Conservation (phyloP, 2,329 filamentous ascomycete species). For the Monosporascus sp. region DNA sequence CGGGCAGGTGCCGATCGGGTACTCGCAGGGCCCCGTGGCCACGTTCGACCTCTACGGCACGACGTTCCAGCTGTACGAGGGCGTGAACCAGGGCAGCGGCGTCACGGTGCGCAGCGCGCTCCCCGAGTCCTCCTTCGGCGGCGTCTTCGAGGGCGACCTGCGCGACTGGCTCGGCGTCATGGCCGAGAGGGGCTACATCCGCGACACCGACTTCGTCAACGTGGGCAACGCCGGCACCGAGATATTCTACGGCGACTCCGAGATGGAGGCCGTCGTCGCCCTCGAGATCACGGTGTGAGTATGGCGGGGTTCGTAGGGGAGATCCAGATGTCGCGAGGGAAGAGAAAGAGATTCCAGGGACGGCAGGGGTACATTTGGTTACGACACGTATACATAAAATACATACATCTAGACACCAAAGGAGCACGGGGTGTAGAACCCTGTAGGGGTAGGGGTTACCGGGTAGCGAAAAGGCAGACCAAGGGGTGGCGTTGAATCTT, state of each 20-base stretch:
- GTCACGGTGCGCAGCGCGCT: slow-evolving; percentile 16
- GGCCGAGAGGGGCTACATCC: slow-evolving; percentile 12
- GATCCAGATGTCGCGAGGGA: too few relatives aligned
- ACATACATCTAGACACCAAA: too few relatives aligned
- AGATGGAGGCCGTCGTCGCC: neutral
- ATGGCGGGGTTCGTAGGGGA: neutral
- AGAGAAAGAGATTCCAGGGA: too few relatives aligned
- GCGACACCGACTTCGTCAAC: slow-evolving; percentile 12
- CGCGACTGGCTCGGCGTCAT: slow-evolving; percentile 16
- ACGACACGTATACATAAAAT: too few relatives aligned
- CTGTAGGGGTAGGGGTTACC: too few relatives aligned
- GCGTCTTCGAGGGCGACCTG: slow-evolving; percentile 15
- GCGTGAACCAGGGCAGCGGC: slow-evolving; percentile 14
- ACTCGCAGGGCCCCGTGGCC: slow-evolving; percentile 11
- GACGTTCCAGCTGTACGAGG: slow-evolving; percentile 17
- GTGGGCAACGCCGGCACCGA: slow-evolving; percentile 17
- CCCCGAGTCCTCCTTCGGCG: slow-evolving; percentile 8
- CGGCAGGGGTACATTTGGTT: too few relatives aligned
- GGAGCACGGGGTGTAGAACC: too few relatives aligned
- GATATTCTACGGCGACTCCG: slow-evolving; percentile 15
- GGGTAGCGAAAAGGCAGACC: too few relatives aligned
- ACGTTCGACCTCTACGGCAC: slow-evolving; percentile 14
- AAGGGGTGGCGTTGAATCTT: neutral
- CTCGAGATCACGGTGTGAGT: neutral
- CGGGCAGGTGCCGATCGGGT: slow-evolving; percentile 17